Evolutionary conservation across 2,329 filamentous ascomycete genomes (phyloP).

Genomic region (Arthroderma sp.): DNA sequence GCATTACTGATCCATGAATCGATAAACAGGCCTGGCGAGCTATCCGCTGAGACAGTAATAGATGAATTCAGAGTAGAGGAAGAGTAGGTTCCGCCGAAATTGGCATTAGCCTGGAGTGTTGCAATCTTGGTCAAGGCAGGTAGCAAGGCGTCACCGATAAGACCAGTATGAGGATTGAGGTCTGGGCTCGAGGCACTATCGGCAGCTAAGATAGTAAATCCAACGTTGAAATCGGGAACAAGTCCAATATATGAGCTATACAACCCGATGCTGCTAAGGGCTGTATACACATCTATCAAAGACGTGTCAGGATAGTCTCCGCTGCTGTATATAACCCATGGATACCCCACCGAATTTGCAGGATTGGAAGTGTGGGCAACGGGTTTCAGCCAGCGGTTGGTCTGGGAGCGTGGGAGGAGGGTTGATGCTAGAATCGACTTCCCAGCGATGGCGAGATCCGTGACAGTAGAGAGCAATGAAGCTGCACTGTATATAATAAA

Average conservation of each 20-base stretch:
- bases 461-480: conserved; percentile 17
- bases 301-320: conserved; percentile 13
- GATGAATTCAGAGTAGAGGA: not conserved
- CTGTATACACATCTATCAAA: conserved; percentile 29
- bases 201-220: conserved; percentile 26
- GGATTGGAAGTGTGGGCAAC: conserved; percentile 27
- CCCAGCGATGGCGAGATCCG: conserved; percentile 29
- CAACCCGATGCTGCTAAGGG: conserved; percentile 22
- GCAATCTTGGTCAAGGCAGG: conserved; percentile 21
- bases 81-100: conserved; percentile 21
- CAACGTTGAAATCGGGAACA: conserved; percentile 26
- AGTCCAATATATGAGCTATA: conserved; percentile 27
- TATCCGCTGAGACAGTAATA: conserved; percentile 13
- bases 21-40: conserved; percentile 11
- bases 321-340: conserved; percentile 30
- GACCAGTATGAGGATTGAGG: conserved; percentile 20
- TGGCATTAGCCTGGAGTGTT: conserved; percentile 16
- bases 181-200: conserved; percentile 13
- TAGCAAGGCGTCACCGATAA: conserved; percentile 19
- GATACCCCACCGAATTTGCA: conserved; percentile 25
- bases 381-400: conserved; percentile 33
- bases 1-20: conserved; percentile 16
- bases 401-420: conserved; percentile 25
- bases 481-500: conserved; percentile 12
- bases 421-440: conserved; percentile 29